Evolutionary conservation across 2,329 filamentous ascomycete species (phyloP), one percentile per base, ranked within the genome.

Genomic region (Clonostachys byssicola): DNA sequence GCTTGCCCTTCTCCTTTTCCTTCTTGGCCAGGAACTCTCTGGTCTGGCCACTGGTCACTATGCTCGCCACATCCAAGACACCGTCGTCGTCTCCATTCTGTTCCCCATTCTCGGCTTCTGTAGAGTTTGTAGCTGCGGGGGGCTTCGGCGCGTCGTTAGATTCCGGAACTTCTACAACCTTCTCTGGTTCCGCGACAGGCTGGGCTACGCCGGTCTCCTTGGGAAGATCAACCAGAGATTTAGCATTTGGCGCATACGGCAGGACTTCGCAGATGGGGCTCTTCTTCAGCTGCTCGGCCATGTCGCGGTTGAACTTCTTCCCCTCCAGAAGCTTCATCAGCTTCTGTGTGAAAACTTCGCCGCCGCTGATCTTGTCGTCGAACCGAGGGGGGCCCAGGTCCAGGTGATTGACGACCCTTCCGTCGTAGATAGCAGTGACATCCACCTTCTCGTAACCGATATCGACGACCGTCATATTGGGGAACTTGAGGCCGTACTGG

Each of bases 381-480:
- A 50, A 78, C 60, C 54, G 88, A 51, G 52, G 83, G 68, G 61
- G 81, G 64, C 62, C 86, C 68, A 76, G 80, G 66, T 61, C 82
- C 77, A 60, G 83, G 71, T 67, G 88, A 76, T 66, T 91, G 77
- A 71, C 77, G 6, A 95, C 79, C 42, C 83, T 71, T 58, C 88
- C 92, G 52, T 97, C 92, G 49, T 86, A 85, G 44, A 99, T 83
- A 48, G 92, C 92, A 1, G 91, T 95, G 17, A 99, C 81, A 59
- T 99, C 92, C 20, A 92, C 89, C 71, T 97, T 97, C 59, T 89
- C 84, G 63, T 85, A 89, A 12, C 94, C 94, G 50, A 99, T 87
- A 64, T 99, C 94, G 20, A 99, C 78, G 17, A 99, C 81, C 0
- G 90, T 94, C 59, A 94, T 86, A 56, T 82, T 90, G 34, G 85